Evolutionary conservation across 177 flowering plant species (phyloP).

Genomic region (Tripterygium wilfordii): DNA sequence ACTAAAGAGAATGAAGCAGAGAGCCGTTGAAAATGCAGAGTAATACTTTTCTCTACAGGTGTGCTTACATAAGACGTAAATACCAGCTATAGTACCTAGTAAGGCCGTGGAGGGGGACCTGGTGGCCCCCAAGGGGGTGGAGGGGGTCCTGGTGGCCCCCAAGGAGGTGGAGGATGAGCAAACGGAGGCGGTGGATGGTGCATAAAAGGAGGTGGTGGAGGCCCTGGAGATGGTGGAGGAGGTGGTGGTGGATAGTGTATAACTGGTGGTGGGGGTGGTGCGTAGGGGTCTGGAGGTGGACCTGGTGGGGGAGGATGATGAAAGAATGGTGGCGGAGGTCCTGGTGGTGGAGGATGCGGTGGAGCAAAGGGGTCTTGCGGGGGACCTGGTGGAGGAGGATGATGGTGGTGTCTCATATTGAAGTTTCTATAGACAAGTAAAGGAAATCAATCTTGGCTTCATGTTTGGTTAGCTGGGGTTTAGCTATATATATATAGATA

Average conservation of each 20-base stretch:
- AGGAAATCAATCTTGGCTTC: no score
- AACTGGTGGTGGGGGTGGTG: slow-evolving; percentile 11
- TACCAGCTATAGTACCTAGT: no score
- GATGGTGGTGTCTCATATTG: not conserved
- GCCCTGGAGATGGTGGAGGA: not conserved
- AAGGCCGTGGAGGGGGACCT: slow-evolving; percentile 2
- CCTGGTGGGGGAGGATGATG: no score
- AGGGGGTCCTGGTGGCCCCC: slow-evolving; percentile 1
- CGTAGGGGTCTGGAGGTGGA: slow-evolving; percentile 15
- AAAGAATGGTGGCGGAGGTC: slow-evolving; percentile 13
- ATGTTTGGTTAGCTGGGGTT: no score
- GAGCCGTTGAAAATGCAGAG: no score
- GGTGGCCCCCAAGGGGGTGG: slow-evolving; percentile 4
- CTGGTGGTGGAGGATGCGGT: slow-evolving; percentile 14
- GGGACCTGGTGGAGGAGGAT: no score
- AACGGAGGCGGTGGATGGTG: slow-evolving; percentile 1
- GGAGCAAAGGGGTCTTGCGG: no score
- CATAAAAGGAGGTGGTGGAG: slow-evolving; percentile 2
- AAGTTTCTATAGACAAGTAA: no score
- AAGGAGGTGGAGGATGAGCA: slow-evolving; percentile 6
- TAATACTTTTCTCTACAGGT: no score
- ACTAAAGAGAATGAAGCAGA: no score
- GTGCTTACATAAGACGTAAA: no score
- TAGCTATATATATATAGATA: not conserved
- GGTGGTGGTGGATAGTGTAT: slow-evolving; percentile 1